phyloP scores from a whole-genome alignment of 441 rosid species.

The Hura crepitans region DNA sequence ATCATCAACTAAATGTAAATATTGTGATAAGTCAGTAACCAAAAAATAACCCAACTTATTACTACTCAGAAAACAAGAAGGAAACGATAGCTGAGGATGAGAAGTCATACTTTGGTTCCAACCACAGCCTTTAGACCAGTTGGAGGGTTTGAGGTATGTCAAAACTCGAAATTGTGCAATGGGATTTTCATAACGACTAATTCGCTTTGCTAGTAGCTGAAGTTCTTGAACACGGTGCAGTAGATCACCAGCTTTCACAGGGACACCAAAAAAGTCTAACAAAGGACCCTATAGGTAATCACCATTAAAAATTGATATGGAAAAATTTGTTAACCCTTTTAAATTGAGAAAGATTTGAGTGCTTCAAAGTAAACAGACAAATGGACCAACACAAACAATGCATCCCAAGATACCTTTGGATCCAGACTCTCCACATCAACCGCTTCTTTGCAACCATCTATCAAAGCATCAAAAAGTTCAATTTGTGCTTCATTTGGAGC shows the following conservation, averaged over 20 bases:
- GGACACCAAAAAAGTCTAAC: slow-evolving; percentile 93
- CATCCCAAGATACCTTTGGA: slow-evolving; percentile 52
- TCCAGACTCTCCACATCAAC: slow-evolving; percentile 58
- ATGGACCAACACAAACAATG: not conserved
- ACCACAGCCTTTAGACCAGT: slow-evolving; percentile 99
- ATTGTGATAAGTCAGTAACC: slow-evolving; percentile 11
- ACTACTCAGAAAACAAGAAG: not conserved
- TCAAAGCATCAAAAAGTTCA: slow-evolving; percentile 80
- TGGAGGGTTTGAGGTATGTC: slow-evolving; percentile 89
- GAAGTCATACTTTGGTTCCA: slow-evolving; percentile 85
- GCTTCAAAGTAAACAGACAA: not conserved
- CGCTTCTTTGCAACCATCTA: slow-evolving; percentile 88
- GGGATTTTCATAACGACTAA: slow-evolving; percentile 74
- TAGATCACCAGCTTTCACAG: slow-evolving; percentile 86
- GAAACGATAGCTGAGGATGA: not conserved
- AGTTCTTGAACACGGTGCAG: slow-evolving; percentile 82
- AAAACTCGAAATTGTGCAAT: slow-evolving; percentile 83
- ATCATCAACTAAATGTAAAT: slow-evolving; percentile 73
- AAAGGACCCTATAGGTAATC: slow-evolving; percentile 65
- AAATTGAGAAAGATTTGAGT: not conserved
- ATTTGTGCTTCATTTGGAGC: slow-evolving; percentile 79
- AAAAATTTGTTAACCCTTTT: not conserved
- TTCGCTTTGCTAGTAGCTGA: slow-evolving; percentile 80
- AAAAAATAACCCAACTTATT: not conserved
- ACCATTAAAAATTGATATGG: slow-evolving; percentile 14